A percentile compares a stretch with the other conserved stretches of the same genome.
Evolutionary conservation across 495 filamentous ascomycete genomes (phyloP).

Genomic region (Trypethelium eluteriae): DNA sequence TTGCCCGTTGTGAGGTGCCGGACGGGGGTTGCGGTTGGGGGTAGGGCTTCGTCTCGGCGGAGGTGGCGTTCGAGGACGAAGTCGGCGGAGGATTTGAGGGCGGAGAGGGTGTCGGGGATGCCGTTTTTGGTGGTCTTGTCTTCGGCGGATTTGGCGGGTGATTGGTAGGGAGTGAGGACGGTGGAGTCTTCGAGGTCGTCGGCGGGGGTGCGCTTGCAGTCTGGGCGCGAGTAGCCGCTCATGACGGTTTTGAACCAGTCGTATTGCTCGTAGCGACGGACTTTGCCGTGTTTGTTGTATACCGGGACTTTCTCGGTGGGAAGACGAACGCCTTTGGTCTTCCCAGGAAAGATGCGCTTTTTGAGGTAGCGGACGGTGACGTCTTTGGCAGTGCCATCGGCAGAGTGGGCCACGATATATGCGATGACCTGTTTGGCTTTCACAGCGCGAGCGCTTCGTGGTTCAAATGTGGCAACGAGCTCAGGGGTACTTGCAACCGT

Average conservation of each 20-base stretch:
- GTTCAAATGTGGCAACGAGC: conserved; percentile 68
- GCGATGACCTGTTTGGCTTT: conserved; percentile 82
- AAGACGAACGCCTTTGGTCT: conserved; percentile 80
- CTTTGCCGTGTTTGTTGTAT: conserved; percentile 62
- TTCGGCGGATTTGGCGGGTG: conserved; percentile 17
- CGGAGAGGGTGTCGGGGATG: conserved; percentile 65
- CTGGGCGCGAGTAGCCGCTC: conserved; percentile 59
- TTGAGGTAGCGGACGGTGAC: conserved; percentile 90
- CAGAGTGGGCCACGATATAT: conserved; percentile 80
- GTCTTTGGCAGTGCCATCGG: conserved; percentile 86
- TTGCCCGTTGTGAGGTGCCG: conserved; percentile 65
- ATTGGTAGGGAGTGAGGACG: conserved; percentile 63
- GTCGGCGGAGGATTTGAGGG: conserved; percentile 75
- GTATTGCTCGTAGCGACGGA: conserved; percentile 59
- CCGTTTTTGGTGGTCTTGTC: conserved; percentile 54
- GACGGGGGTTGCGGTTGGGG: conserved; percentile 58
- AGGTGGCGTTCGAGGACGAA: conserved; percentile 83
- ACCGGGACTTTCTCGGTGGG: conserved; percentile 69
- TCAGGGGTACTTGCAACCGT: conserved; percentile 61
- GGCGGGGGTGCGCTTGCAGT: conserved; percentile 51
- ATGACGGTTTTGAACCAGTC: conserved; percentile 86
- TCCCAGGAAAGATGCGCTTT: conserved; percentile 73
- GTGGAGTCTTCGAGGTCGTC: conserved; percentile 72
- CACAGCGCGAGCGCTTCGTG: conserved; percentile 71
- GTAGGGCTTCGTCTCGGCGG: conserved; percentile 83